Evolutionary conservation across 2,329 filamentous ascomycete genomes (phyloP).

Genomic region (Fusarium sp.): DNA sequence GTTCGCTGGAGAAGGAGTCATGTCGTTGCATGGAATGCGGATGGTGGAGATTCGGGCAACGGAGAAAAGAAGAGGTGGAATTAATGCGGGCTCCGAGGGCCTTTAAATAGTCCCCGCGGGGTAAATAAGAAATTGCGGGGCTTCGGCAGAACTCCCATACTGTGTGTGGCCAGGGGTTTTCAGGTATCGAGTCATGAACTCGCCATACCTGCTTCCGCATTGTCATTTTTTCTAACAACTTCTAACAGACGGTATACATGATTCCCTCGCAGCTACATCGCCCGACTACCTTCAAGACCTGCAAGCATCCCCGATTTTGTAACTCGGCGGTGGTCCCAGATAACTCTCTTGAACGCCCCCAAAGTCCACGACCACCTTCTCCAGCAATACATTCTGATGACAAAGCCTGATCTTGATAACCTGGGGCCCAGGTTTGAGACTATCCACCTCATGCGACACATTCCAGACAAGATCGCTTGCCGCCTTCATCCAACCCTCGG

Average conservation of each 20-base stretch:
- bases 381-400: constrained; percentile 33
- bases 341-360: constrained; percentile 27
- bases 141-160: not conserved
- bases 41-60: not conserved
- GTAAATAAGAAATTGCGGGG: not conserved
- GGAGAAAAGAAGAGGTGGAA: not conserved
- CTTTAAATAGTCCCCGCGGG: not conserved
- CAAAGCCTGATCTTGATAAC: constrained; percentile 3
- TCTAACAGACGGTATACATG: not conserved
- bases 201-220: not conserved
- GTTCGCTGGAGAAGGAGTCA: not conserved
- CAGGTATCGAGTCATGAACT: not conserved
- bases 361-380: constrained; percentile 35
- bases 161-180: not conserved
- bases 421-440: constrained; percentile 6
- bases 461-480: constrained; percentile 34
- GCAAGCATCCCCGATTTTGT: not conserved
- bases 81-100: not conserved
- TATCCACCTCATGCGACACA: constrained; percentile 2
- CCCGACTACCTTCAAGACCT: no score
- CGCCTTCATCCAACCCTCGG: constrained; percentile 37
- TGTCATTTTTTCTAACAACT: not conserved
- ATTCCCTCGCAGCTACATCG: not conserved
- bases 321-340: constrained; percentile 23
- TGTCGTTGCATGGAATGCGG: not conserved